Percentiles rank a stretch among this genome's conserved stretches.
phyloP scores from a whole-genome alignment of 345 rosid species.

The Ricinus communis region DNA sequence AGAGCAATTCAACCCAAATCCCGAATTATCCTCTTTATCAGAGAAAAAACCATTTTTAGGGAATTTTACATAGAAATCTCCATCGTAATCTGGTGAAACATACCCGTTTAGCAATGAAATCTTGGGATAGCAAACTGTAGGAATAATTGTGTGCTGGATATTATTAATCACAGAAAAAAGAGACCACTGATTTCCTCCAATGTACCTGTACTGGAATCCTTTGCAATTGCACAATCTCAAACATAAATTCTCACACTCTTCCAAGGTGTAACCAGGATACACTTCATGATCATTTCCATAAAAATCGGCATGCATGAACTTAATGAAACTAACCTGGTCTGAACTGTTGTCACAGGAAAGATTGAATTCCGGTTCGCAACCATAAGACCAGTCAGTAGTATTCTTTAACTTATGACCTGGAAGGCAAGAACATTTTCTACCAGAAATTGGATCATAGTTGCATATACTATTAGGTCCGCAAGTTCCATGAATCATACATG shows the following conservation, averaged over 20 bases:
- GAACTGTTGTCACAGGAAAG: not conserved
- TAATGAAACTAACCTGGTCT: not conserved
- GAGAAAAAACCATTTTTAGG: slow-evolving; percentile 5
- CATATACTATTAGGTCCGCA: not conserved
- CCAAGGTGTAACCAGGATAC: not conserved
- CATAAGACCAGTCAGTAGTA: not conserved
- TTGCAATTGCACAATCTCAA: slow-evolving; percentile 16
- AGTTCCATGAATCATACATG: not conserved
- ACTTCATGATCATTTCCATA: slow-evolving; percentile 24
- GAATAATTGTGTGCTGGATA: not conserved
- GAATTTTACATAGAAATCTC: slow-evolving; percentile 25
- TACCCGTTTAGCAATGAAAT: slow-evolving; percentile 25
- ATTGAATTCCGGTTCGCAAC: not conserved
- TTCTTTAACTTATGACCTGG: not conserved
- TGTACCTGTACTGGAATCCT: slow-evolving; percentile 25
- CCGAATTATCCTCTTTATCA: slow-evolving; percentile 1
- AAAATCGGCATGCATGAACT: slow-evolving; percentile 16
- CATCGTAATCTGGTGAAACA: not conserved
- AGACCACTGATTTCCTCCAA: not conserved
- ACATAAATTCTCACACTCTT: slow-evolving; percentile 17
- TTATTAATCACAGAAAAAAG: not conserved
- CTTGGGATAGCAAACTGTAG: slow-evolving; percentile 25
- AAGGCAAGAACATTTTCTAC: not conserved
- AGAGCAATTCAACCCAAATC: slow-evolving; percentile 9
- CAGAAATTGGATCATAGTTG: not conserved